Percentiles rank a stretch among this genome's conserved stretches.
These are phyloP conservation scores for Exophiala calicioides DNA, from an alignment of 2,329 filamentous ascomycete species.

Conservation along the genomic window DNA sequence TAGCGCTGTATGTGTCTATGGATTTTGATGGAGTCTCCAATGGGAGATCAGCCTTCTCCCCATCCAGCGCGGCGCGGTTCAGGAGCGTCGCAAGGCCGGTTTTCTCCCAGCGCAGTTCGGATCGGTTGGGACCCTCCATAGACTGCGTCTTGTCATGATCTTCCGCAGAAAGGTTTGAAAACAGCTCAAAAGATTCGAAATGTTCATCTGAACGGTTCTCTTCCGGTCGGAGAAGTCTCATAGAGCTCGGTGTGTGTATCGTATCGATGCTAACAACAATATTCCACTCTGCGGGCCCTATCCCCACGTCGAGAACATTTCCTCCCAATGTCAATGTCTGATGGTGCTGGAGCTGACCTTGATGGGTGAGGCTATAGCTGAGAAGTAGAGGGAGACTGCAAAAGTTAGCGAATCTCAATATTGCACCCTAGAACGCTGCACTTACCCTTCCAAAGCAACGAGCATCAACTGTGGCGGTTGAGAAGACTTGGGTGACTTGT, in stretches of 20 bases:
- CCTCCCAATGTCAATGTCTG: slow-evolving; percentile 60
- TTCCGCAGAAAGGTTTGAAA: slow-evolving; percentile 9
- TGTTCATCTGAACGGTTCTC: slow-evolving; percentile 8
- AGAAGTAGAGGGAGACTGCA: slow-evolving; percentile 68
- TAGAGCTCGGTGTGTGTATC: slow-evolving; percentile 52
- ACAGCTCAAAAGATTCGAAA: slow-evolving; percentile 25
- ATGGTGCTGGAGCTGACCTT: slow-evolving; percentile 53
- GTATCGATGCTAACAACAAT: slow-evolving; percentile 55
- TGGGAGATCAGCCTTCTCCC: slow-evolving; percentile 4
- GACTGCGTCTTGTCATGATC: neutral
- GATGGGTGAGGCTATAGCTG: slow-evolving; percentile 57
- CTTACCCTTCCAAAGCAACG: slow-evolving; percentile 62
- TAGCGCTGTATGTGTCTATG: slow-evolving; percentile 23
- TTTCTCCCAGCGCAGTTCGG: slow-evolving; percentile 21
- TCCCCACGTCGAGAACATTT: slow-evolving; percentile 63
- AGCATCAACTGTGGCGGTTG: slow-evolving; percentile 35
- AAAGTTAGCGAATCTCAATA: slow-evolving; percentile 42
- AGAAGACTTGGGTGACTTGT: slow-evolving; percentile 16
- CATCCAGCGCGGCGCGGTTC: slow-evolving; percentile 9
- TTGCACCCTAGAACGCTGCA: slow-evolving; percentile 8
- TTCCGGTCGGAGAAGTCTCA: slow-evolving; percentile 13
- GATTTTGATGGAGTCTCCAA: slow-evolving; percentile 3
- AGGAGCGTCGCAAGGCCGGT: slow-evolving; percentile 24
- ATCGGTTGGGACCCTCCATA: neutral
- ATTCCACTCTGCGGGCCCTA: slow-evolving; percentile 33